Conservation (phyloP, 306 rosid species). For the Elaeagnus macrophylla region DNA sequence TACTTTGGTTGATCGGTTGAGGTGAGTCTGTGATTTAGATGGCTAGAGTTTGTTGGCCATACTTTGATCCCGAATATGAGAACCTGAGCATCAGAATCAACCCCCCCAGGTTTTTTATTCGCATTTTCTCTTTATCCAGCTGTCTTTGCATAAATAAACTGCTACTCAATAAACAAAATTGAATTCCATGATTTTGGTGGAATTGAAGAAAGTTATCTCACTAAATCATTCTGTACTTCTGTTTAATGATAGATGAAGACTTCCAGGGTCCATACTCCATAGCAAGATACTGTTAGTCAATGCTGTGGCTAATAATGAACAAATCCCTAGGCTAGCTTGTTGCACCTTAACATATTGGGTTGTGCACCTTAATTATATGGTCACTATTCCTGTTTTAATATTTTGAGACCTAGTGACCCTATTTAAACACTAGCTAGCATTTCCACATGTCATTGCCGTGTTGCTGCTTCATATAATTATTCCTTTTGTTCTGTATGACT, state of each 20-base stretch:
- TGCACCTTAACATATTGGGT: too few species aligned
- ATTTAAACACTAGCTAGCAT: not conserved
- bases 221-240: too few species aligned
- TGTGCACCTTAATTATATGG: too few species aligned
- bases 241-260: too few species aligned
- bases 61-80: conserved; percentile 85
- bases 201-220: too few species aligned
- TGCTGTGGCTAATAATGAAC: not conserved
- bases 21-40: conserved; percentile 19
- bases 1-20: conserved; percentile 6
- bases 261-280: too few species aligned
- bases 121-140: conserved; percentile 4
- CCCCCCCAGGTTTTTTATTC: conserved; percentile 58
- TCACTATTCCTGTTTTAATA: too few species aligned
- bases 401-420: too few species aligned
- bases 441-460: not conserved
- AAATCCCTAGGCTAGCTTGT: too few species aligned
- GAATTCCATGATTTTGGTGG: not conserved
- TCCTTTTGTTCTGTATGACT: conserved; percentile 7
- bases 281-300: not conserved
- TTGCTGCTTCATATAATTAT: not conserved
- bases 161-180: too few species aligned
- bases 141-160: not conserved
- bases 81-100: conserved; percentile 71
- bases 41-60: conserved; percentile 73